Conservation (phyloP, 2,329 filamentous ascomycete genomes). For the Rachicladosporium sp. region DNA sequence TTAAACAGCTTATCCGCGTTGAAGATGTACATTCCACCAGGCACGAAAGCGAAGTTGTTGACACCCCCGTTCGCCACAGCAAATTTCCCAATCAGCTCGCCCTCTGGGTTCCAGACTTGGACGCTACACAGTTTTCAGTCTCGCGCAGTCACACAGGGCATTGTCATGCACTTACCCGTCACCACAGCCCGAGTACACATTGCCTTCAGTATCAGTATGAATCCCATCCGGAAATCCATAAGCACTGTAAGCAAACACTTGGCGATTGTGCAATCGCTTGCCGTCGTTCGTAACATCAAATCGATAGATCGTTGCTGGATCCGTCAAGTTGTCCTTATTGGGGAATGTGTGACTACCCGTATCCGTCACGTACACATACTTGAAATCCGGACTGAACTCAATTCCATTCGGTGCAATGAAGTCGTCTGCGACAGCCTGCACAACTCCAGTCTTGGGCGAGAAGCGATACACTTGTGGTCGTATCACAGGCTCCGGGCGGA, state of each 20-base stretch:
- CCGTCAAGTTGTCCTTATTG: slow-evolving; percentile 22
- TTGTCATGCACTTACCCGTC: neutral
- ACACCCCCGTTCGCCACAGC: slow-evolving; percentile 26
- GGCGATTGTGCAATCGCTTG: slow-evolving; percentile 24
- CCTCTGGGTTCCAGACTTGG: slow-evolving; percentile 33
- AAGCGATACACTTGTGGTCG: slow-evolving; percentile 44
- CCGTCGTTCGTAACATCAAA: slow-evolving; percentile 27
- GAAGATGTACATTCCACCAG: slow-evolving; percentile 22
- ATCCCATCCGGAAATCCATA: slow-evolving; percentile 47
- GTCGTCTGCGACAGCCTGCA: slow-evolving; percentile 45
- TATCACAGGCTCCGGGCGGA: slow-evolving; percentile 3
- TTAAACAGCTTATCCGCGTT: slow-evolving; percentile 23
- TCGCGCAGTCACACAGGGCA: no score
- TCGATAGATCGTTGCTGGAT: slow-evolving; percentile 31
- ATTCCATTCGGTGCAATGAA: slow-evolving; percentile 47
- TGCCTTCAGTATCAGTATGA: slow-evolving; percentile 40
- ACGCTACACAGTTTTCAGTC: no score
- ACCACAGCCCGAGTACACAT: slow-evolving; percentile 36
- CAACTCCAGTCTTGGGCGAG: slow-evolving; percentile 37
- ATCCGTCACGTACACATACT: slow-evolving; percentile 44
- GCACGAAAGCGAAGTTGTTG: slow-evolving; percentile 25
- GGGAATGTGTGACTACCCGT: slow-evolving; percentile 30
- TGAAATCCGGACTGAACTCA: slow-evolving; percentile 42
- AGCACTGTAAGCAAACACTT: slow-evolving; percentile 44
- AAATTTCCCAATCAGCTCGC: slow-evolving; percentile 44